A percentile compares a stretch with the other conserved stretches of the same genome.
Evolutionary conservation across 176 grass and related monocot genomes (phyloP).

Genomic region (Puya raimondii): DNA sequence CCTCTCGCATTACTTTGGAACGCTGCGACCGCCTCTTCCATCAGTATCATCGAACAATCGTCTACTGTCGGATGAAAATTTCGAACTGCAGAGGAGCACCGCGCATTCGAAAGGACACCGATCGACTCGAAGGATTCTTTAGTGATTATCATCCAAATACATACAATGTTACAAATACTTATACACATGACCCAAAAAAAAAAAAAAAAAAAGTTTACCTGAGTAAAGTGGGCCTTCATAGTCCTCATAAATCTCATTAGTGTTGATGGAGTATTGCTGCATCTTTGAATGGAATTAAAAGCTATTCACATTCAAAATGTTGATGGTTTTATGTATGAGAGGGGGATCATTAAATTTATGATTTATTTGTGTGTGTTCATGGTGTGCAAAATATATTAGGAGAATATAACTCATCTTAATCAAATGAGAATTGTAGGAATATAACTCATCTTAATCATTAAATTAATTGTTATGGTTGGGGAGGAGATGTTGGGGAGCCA

Average conservation of each 20-base stretch:
- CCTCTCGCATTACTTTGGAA: slow-evolving; percentile 17
- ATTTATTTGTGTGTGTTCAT: no score
- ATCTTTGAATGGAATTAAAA: neutral
- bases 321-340: neutral
- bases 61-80: slow-evolving; percentile 41
- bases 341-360: no score
- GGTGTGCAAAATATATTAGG: no score
- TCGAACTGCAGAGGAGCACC: slow-evolving; percentile 85
- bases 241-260: neutral
- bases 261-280: neutral
- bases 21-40: slow-evolving; percentile 50
- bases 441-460: no score
- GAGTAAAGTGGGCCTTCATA: neutral
- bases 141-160: neutral
- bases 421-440: no score
- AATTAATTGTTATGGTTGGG: no score
- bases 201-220: neutral
- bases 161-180: no score
- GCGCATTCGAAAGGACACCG: slow-evolving; percentile 59
- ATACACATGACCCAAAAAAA: no score
- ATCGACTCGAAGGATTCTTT: slow-evolving; percentile 30
- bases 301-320: neutral
- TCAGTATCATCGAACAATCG: slow-evolving; percentile 48
- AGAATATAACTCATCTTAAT: no score
- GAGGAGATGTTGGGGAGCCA: no score